These are phyloP conservation scores for Gentiana dahurica DNA, from an alignment of 257 asterid species.

Conservation along the genomic window DNA sequence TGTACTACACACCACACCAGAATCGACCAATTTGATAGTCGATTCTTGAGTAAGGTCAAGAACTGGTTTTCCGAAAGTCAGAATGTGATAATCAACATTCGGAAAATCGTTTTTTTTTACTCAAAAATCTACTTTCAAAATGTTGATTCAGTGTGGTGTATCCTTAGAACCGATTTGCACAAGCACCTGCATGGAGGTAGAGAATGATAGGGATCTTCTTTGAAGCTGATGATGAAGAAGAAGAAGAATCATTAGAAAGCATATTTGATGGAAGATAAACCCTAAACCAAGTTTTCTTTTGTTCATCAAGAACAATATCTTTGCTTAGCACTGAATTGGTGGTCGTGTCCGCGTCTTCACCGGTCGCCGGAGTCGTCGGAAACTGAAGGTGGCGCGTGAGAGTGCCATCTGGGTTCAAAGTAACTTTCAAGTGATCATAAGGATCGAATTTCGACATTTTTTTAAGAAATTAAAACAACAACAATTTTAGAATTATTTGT, in stretches of 20 bases:
- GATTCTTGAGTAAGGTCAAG: too few species aligned
- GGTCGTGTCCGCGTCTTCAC: conserved; percentile 27
- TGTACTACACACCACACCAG: too few species aligned
- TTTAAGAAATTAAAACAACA: too few species aligned
- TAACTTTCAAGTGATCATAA: conserved; percentile 45
- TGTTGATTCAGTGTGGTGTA: too few species aligned
- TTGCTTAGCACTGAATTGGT: conserved; percentile 55
- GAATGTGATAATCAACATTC: too few species aligned
- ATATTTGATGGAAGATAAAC: conserved; percentile 58
- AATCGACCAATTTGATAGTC: too few species aligned
- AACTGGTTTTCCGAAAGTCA: too few species aligned
- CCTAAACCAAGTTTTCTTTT: conserved; percentile 63
- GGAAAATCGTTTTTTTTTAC: too few species aligned
- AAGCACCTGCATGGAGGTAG: too few species aligned
- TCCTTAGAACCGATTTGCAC: too few species aligned
- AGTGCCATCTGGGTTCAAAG: conserved; percentile 49
- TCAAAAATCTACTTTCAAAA: too few species aligned
- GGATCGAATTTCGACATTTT: conserved; percentile 61
- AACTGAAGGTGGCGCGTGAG: conserved; percentile 57
- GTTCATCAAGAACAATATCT: conserved; percentile 45
- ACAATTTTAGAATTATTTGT: too few species aligned
- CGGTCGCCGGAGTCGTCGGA: conserved; percentile 50
- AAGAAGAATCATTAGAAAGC: conserved; percentile 39
- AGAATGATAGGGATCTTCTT: conserved; percentile 61
- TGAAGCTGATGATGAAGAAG: neutral